Evolutionary conservation across 495 filamentous ascomycete genomes (phyloP).

Genomic region (Penicillium samsonianum): DNA sequence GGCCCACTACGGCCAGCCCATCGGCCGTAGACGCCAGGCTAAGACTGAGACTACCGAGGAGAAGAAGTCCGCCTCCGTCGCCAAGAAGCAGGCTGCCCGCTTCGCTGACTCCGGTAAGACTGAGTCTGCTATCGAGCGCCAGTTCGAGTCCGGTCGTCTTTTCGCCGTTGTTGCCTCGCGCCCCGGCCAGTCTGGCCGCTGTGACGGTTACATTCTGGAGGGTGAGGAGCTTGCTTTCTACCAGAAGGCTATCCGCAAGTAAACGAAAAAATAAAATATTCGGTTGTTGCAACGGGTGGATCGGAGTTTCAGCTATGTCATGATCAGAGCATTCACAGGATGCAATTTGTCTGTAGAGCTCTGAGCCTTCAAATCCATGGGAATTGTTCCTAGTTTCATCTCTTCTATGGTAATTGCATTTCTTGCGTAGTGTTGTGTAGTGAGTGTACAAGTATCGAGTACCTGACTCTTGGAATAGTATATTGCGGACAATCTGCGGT

Average conservation of each 20-base stretch:
- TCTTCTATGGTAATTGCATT: conserved; percentile 18
- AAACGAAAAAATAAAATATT: conserved; percentile 53
- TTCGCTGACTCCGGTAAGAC: conserved; percentile 84
- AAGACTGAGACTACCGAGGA: conserved; percentile 69
- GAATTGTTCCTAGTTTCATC: conserved; percentile 38
- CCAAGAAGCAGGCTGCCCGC: conserved; percentile 93
- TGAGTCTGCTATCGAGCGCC: conserved; percentile 86
- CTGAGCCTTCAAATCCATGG: conserved; percentile 46
- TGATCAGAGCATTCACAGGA: conserved; percentile 46
- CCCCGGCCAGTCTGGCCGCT: conserved; percentile 94
- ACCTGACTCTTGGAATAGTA: too few relatives aligned
- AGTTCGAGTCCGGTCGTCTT: conserved; percentile 98
- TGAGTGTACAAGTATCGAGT: background rate
- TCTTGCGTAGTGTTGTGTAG: too few relatives aligned
- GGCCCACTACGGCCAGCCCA: conserved; percentile 90
- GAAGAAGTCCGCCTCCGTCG: conserved; percentile 89
- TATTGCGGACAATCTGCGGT: too few relatives aligned
- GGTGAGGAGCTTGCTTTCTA: conserved; percentile 99
- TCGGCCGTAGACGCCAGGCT: conserved; percentile 89
- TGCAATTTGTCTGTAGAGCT: conserved; percentile 48
- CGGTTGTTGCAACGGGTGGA: conserved; percentile 43
- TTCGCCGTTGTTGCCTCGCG: conserved; percentile 88
- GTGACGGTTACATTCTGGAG: conserved; percentile 97
- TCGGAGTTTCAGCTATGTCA: conserved; percentile 53
- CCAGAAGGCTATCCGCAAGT: conserved; percentile 97